A percentile compares a stretch with the other conserved stretches of the same genome.
These are phyloP conservation scores for Amylocystis lapponica DNA, from an alignment of 768 basidiomycete genomes.

Conservation along the genomic window DNA sequence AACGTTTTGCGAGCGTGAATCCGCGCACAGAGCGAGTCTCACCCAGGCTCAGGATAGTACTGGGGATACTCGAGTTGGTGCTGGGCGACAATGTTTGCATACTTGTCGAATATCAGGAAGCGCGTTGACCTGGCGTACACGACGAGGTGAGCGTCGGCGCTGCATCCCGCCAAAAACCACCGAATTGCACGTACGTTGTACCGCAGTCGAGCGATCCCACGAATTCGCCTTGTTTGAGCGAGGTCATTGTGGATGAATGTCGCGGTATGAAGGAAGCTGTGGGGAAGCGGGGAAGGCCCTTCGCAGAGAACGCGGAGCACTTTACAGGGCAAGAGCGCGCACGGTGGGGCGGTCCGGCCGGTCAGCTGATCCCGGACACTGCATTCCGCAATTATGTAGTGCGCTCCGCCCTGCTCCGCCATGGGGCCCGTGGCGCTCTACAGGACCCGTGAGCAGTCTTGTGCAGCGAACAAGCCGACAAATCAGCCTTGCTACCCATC, in stretches of 20 bases:
- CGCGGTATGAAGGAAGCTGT: neutral
- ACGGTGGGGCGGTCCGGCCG: slow-evolving; percentile 1
- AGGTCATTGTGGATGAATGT: slow-evolving; percentile 22
- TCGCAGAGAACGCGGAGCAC: neutral
- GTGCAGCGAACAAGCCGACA: too few relatives aligned
- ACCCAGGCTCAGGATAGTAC: slow-evolving; percentile 88
- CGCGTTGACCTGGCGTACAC: slow-evolving; percentile 70
- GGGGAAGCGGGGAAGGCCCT: neutral
- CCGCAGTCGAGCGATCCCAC: slow-evolving; percentile 93
- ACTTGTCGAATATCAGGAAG: slow-evolving; percentile 85
- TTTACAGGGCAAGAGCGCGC: neutral
- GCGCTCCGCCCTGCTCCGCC: too few relatives aligned
- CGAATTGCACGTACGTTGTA: slow-evolving; percentile 64
- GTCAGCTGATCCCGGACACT: slow-evolving; percentile 7
- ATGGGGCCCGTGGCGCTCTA: too few relatives aligned
- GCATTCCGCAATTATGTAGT: too few relatives aligned
- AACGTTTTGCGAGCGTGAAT: slow-evolving; percentile 2
- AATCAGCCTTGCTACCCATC: too few relatives aligned
- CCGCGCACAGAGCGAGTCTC: slow-evolving; percentile 2
- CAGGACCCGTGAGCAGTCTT: too few relatives aligned
- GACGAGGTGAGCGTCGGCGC: slow-evolving; percentile 5
- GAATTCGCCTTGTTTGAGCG: slow-evolving; percentile 66
- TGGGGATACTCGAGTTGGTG: slow-evolving; percentile 93
- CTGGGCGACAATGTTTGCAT: slow-evolving; percentile 83
- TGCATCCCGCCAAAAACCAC: neutral